phyloP scores from a whole-genome alignment of 768 basidiomycete genomes.

The Megacollybia marginata region DNA sequence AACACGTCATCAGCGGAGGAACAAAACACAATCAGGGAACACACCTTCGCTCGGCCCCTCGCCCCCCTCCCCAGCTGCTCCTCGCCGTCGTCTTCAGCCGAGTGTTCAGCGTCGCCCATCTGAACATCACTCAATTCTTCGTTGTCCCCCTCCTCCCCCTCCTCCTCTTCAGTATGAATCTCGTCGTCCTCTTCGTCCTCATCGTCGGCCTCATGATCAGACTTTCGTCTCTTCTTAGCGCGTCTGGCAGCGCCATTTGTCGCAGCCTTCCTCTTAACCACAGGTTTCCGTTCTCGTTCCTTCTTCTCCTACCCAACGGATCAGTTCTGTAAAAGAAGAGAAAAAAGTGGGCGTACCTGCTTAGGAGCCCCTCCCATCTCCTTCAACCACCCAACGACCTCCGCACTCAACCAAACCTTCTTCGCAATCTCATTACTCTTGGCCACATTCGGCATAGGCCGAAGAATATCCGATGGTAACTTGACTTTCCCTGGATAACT shows the following conservation, averaged over 20 bases:
- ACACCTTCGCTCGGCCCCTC: conserved; percentile 31
- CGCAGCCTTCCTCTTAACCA: conserved; percentile 45
- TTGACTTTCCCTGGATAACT: conserved; percentile 77
- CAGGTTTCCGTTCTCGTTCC: conserved; percentile 31
- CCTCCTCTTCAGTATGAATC: too few relatives aligned
- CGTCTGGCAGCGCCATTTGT: conserved; percentile 46
- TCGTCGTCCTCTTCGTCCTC: too few relatives aligned
- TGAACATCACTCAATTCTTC: conserved; percentile 17
- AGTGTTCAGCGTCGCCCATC: conserved; percentile 24
- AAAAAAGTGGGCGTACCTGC: too few relatives aligned
- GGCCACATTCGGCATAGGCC: conserved; percentile 58
- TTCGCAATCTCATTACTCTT: conserved; percentile 60
- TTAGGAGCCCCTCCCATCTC: conserved; percentile 16
- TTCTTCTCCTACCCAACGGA: conserved; percentile 32
- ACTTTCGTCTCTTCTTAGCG: conserved; percentile 24
- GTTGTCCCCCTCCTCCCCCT: too few relatives aligned
- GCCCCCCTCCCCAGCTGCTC: conserved; percentile 32
- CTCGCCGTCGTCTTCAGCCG: conserved; percentile 15
- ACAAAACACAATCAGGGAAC: conserved; percentile 1
- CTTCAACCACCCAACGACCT: conserved; percentile 49
- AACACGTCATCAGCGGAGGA: background rate
- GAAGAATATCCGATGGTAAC: conserved; percentile 78
- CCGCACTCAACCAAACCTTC: conserved; percentile 60
- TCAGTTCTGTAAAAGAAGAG: conserved; percentile 2
- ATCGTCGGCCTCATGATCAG: conserved; percentile 33